Evolutionary conservation across 495 filamentous ascomycete species (phyloP).

Genomic region (Penicillium robsamsonii): DNA sequence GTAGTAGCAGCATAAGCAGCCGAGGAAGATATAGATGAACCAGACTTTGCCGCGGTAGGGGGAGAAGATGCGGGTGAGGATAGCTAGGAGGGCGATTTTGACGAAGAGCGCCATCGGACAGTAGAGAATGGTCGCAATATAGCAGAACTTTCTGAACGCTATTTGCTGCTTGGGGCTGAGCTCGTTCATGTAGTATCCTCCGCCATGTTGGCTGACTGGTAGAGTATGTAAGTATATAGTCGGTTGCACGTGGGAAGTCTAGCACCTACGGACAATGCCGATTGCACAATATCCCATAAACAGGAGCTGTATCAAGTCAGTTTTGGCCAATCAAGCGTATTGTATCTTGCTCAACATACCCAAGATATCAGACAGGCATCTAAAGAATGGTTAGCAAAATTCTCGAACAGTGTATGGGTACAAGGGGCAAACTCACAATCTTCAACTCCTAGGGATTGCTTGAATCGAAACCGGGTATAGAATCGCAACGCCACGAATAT

Average conservation of each 20-base stretch:
- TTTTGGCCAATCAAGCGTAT: background rate
- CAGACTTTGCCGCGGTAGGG: constrained; percentile 39
- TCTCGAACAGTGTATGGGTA: background rate
- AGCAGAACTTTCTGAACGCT: constrained; percentile 40
- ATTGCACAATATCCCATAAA: constrained; percentile 42
- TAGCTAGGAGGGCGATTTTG: constrained; percentile 49
- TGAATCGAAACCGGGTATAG: constrained; percentile 37
- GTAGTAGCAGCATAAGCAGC: constrained; percentile 42
- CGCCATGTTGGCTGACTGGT: constrained; percentile 40
- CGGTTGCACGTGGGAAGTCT: background rate
- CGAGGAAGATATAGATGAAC: constrained; percentile 47
- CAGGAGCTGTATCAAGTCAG: constrained; percentile 21
- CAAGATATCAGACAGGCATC: constrained; percentile 36
- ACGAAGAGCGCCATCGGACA: constrained; percentile 48
- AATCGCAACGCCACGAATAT: constrained; percentile 40
- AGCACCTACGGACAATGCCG: constrained; percentile 34
- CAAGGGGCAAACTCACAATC: constrained; percentile 35
- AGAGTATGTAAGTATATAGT: background rate
- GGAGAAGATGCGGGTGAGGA: constrained; percentile 48
- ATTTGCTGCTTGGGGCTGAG: constrained; percentile 19
- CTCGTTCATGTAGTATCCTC: constrained; percentile 35
- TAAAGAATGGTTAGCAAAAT: constrained; percentile 20
- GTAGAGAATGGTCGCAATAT: constrained; percentile 46
- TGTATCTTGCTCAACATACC: constrained; percentile 21
- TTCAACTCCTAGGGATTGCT: constrained; percentile 36